phyloP scores from a whole-genome alignment of 2,329 filamentous ascomycete species.

The Xylaria digitata region DNA sequence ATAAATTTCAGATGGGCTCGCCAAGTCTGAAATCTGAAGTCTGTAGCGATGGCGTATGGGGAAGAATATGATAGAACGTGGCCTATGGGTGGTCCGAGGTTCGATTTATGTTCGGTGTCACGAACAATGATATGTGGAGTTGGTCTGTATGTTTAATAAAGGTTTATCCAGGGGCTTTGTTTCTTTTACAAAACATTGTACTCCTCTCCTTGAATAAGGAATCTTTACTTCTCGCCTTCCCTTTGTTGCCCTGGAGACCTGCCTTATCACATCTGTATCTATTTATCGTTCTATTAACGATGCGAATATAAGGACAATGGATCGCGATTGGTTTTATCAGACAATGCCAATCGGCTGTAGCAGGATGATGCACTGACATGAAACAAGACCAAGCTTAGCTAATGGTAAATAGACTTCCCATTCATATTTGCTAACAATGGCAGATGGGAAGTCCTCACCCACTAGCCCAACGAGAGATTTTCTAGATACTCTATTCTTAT shows the following conservation, averaged over 20 bases:
- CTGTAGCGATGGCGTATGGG: not conserved
- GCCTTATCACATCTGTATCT: not conserved
- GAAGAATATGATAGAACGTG: not conserved
- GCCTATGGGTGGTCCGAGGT: not conserved
- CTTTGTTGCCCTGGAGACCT: not conserved
- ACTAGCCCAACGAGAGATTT: no score
- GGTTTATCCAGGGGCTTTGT: not conserved
- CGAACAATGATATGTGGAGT: not conserved
- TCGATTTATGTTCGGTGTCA: constrained; percentile 13
- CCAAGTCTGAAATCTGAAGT: constrained; percentile 16
- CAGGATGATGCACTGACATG: no score
- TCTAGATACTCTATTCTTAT: no score
- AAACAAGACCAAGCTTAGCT: no score
- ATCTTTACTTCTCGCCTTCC: not conserved
- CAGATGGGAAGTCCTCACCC: no score
- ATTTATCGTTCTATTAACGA: not conserved
- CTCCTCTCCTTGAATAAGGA: not conserved
- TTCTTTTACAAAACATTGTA: not conserved
- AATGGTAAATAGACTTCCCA: no score
- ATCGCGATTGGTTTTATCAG: not conserved
- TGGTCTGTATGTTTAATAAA: not conserved
- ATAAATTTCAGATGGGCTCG: constrained; percentile 3
- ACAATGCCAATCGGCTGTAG: no score
- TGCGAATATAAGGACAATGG: not conserved
- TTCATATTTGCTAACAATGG: no score